Evolutionary conservation across 2,329 filamentous ascomycete genomes (phyloP).

Genomic region (Penicillium aurantiogriseum): DNA sequence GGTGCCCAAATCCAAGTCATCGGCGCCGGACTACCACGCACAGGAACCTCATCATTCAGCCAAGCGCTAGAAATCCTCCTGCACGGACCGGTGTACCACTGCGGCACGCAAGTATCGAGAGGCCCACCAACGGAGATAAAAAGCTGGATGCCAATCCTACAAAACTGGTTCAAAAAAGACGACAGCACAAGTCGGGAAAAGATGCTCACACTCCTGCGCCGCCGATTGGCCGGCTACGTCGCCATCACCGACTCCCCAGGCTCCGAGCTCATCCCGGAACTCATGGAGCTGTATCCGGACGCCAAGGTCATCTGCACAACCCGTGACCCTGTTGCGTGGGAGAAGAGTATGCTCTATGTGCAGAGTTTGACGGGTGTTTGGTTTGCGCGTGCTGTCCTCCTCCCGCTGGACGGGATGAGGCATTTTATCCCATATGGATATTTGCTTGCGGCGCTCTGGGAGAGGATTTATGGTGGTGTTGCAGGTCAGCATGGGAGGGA

Average conservation of each 20-base stretch:
- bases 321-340: slow-evolving; percentile 25
- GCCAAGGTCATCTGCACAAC: slow-evolving; percentile 48
- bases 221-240: slow-evolving; percentile 42
- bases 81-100: slow-evolving; percentile 51
- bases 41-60: slow-evolving; percentile 53
- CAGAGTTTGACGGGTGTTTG: slow-evolving; percentile 15
- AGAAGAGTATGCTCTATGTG: slow-evolving; percentile 23
- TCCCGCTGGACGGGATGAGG: slow-evolving; percentile 28
- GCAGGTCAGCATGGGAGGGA: slow-evolving; percentile 7
- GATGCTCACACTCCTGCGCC: slow-evolving; percentile 14
- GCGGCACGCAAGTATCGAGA: slow-evolving; percentile 42
- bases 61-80: slow-evolving; percentile 50
- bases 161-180: slow-evolving; percentile 12
- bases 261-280: slow-evolving; percentile 45
- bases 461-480: slow-evolving; percentile 16
- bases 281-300: slow-evolving; percentile 51
- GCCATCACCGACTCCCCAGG: slow-evolving; percentile 50
- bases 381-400: slow-evolving; percentile 21
- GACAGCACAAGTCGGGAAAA: background rate
- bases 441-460: slow-evolving; percentile 22
- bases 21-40: slow-evolving; percentile 41
- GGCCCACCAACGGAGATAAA: slow-evolving; percentile 24
- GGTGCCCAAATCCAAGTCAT: slow-evolving; percentile 26
- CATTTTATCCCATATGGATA: slow-evolving; percentile 23
- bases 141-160: slow-evolving; percentile 23